phyloP scores from a whole-genome alignment of 2,329 filamentous ascomycete genomes.

The Grosmannia clavigera region DNA sequence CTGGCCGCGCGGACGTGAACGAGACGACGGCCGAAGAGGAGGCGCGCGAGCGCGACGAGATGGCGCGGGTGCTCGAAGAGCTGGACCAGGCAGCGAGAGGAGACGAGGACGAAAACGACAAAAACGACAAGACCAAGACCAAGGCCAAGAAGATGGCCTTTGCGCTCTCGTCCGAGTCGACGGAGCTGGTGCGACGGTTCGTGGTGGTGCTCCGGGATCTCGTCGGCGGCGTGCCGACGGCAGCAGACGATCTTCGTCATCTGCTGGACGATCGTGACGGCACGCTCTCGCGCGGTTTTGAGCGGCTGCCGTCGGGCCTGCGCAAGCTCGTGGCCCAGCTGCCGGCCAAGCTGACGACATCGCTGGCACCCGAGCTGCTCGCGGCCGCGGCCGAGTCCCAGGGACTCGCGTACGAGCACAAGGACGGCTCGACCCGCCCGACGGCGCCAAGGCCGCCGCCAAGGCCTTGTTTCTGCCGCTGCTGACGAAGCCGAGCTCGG shows the following conservation, averaged over 20 bases:
- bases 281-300: constrained; percentile 45
- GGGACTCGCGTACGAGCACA: constrained; percentile 40
- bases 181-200: constrained; percentile 71
- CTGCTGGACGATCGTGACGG: constrained; percentile 51
- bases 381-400: constrained; percentile 67
- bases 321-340: constrained; percentile 79
- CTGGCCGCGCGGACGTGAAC: constrained; percentile 18
- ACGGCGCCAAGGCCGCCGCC: constrained; percentile 41
- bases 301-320: constrained; percentile 62
- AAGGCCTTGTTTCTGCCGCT: constrained; percentile 60
- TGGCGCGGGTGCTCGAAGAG: constrained; percentile 67
- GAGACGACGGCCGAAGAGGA: constrained; percentile 23
- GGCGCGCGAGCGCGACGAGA: constrained; percentile 52
- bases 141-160: constrained; percentile 34
- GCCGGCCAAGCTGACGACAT: constrained; percentile 66
- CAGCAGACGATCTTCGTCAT: constrained; percentile 70
- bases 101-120: constrained; percentile 27
- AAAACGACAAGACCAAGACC: neutral
- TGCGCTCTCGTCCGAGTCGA: constrained; percentile 70
- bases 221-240: constrained; percentile 83
- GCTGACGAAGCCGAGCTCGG: constrained; percentile 74
- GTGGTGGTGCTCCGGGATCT: constrained; percentile 86
- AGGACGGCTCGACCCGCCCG: constrained; percentile 29
- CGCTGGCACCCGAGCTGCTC: constrained; percentile 68
- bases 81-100: constrained; percentile 56